These are phyloP conservation scores for Halophytophthora batemanensis DNA, from an alignment of 352 stramenopile species.

Conservation along the genomic window DNA sequence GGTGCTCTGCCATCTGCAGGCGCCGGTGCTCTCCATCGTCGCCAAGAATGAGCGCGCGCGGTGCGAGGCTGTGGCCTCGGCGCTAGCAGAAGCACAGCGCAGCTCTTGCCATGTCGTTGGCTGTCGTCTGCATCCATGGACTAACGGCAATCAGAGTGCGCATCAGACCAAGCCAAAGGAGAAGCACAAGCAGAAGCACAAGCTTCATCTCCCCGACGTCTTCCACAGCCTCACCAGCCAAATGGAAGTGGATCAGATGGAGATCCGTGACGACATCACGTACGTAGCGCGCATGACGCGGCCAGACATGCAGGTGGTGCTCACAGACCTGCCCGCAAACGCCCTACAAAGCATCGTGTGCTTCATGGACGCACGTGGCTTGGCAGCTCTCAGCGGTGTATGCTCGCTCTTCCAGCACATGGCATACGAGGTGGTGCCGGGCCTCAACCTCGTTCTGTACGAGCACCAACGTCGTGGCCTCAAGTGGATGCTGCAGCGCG, in stretches of 20 bases:
- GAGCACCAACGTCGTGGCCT: conserved; percentile 70
- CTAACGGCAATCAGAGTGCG: conserved; percentile 1
- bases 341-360: conserved; percentile 57
- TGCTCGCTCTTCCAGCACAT: conserved; percentile 80
- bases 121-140: conserved; percentile 45
- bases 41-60: conserved; percentile 11
- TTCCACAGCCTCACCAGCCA: conserved; percentile 65
- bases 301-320: conserved; percentile 25
- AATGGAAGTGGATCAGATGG: conserved; percentile 57
- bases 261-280: conserved; percentile 60
- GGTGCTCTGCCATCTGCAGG: conserved; percentile 56
- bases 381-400: conserved; percentile 55
- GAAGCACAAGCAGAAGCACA: conserved; percentile 11
- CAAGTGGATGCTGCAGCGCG: conserved; percentile 79
- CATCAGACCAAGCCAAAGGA: no score
- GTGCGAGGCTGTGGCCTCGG: conserved; percentile 9
- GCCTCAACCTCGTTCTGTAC: conserved; percentile 68
- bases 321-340: conserved; percentile 66
- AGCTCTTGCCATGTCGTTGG: conserved; percentile 68
- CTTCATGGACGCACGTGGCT: conserved; percentile 54
- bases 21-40: conserved; percentile 34
- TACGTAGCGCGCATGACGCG: conserved; percentile 53
- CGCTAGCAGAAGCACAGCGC: conserved; percentile 30
- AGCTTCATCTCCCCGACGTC: conserved; percentile 59
- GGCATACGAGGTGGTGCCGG: conserved; percentile 79